These are phyloP conservation scores for Mariannaea sp. DNA, from an alignment of 2,329 filamentous ascomycete genomes.

Conservation along the genomic window DNA sequence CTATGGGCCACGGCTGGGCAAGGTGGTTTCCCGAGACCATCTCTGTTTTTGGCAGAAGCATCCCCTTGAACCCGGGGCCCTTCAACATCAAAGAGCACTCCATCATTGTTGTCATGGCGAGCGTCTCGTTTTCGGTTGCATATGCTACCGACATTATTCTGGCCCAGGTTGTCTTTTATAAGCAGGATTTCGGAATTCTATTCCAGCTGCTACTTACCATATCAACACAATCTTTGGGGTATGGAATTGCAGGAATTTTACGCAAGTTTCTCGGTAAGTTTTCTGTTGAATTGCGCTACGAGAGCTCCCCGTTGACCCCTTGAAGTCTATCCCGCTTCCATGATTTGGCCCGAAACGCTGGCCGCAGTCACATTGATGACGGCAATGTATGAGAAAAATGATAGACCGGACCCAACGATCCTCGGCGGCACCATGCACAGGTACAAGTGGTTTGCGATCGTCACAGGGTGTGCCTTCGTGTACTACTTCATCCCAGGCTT, in stretches of 20 bases:
- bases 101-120: constrained; percentile 72
- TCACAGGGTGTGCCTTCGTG: constrained; percentile 61
- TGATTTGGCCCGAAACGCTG: constrained; percentile 75
- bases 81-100: constrained; percentile 75
- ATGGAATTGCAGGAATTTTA: constrained; percentile 71
- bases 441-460: constrained; percentile 66
- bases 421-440: constrained; percentile 69
- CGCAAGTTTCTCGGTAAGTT: constrained; percentile 62
- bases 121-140: constrained; percentile 70
- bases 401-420: constrained; percentile 54
- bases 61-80: constrained; percentile 67
- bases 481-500: constrained; percentile 75
- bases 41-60: constrained; percentile 57
- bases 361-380: constrained; percentile 71
- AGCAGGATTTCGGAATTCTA: constrained; percentile 67
- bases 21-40: constrained; percentile 56
- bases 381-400: constrained; percentile 69
- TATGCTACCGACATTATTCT: constrained; percentile 78
- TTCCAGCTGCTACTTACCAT: constrained; percentile 71
- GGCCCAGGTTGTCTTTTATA: constrained; percentile 73
- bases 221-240: constrained; percentile 71
- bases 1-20: constrained; percentile 66
- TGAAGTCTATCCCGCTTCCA: constrained; percentile 66
- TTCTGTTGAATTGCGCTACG: accelerated
- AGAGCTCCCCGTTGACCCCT: constrained; percentile 14